Conservation (phyloP, 2,329 filamentous ascomycete species). For the Botrytis sinoallii region DNA sequence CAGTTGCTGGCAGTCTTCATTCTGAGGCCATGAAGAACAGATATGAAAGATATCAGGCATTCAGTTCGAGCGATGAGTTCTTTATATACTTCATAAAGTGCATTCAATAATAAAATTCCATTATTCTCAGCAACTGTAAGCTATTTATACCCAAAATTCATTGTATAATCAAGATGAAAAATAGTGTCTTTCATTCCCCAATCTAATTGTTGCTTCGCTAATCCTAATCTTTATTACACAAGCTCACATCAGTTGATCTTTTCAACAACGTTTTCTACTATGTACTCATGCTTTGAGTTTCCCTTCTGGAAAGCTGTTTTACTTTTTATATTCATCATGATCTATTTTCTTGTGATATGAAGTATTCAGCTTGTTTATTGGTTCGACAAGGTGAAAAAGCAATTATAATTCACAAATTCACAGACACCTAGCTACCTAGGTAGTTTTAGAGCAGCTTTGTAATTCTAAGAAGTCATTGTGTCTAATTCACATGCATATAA, state of each 20-base stretch:
- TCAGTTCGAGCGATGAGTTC: neutral
- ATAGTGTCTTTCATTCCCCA: neutral
- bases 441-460: neutral
- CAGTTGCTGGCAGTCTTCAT: neutral
- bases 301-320: neutral
- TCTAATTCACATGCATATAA: neutral
- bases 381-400: neutral
- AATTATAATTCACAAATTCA: neutral
- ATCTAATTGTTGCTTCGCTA: neutral
- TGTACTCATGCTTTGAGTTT: neutral
- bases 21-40: accelerated
- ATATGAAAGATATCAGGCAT: neutral
- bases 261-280: neutral
- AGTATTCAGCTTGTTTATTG: neutral
- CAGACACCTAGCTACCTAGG: neutral
- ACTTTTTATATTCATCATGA: neutral
- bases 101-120: neutral
- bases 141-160: neutral
- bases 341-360: neutral
- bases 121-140: neutral
- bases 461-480: neutral
- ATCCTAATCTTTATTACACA: neutral
- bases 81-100: neutral
- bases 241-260: neutral
- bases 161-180: neutral